Percentiles rank a stretch among this genome's conserved stretches.
These are phyloP conservation scores for Fusarium nygamai DNA, from an alignment of 2,329 filamentous ascomycete species.

Conservation along the genomic window DNA sequence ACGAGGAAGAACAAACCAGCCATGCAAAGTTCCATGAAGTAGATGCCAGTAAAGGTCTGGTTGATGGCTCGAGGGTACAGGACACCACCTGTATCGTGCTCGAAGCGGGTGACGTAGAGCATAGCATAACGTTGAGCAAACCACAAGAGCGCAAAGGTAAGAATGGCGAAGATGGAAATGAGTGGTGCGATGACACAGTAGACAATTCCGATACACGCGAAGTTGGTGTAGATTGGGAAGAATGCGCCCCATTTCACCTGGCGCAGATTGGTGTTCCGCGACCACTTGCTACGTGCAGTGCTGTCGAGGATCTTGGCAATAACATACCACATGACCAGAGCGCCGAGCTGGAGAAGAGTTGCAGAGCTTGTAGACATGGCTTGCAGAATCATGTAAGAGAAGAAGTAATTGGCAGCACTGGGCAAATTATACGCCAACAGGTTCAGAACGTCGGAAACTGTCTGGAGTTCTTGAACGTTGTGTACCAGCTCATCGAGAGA, in stretches of 20 bases:
- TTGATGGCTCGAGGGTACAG: constrained; percentile 94
- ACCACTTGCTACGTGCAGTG: constrained; percentile 85
- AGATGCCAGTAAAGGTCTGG: constrained; percentile 93
- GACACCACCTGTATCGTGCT: constrained; percentile 89
- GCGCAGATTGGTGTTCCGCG: constrained; percentile 79
- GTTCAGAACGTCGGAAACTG: constrained; percentile 74
- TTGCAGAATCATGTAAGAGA: constrained; percentile 97
- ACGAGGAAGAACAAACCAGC: constrained; percentile 91
- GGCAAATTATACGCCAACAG: constrained; percentile 83
- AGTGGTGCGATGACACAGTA: constrained; percentile 91
- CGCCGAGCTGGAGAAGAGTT: constrained; percentile 84
- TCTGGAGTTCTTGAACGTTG: constrained; percentile 52
- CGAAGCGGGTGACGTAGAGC: constrained; percentile 91
- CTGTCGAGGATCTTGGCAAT: constrained; percentile 83
- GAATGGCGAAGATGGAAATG: constrained; percentile 90
- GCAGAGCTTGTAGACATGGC: constrained; percentile 90
- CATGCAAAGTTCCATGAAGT: constrained; percentile 91
- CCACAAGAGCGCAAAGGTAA: constrained; percentile 93
- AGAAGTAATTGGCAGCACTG: constrained; percentile 94
- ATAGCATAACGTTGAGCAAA: constrained; percentile 96
- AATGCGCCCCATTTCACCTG: constrained; percentile 90
- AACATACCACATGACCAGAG: constrained; percentile 83
- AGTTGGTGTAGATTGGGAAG: constrained; percentile 96
- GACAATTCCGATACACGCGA: constrained; percentile 90
- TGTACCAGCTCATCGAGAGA: constrained; percentile 67